Evolutionary conservation across 2,329 filamentous ascomycete genomes (phyloP).

Genomic region (Podosphaera xanthii): DNA sequence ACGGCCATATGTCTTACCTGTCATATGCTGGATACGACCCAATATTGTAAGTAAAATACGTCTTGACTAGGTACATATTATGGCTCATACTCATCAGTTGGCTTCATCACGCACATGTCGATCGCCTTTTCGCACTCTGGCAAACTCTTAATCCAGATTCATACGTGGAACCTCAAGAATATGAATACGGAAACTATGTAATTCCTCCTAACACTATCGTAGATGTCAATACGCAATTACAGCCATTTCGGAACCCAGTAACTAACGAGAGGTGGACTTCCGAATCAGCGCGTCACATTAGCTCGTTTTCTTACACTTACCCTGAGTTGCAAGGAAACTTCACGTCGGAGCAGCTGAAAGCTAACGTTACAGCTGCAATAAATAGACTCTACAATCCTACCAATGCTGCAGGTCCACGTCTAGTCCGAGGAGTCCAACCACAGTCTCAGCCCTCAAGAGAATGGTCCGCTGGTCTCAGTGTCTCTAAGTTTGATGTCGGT

Average conservation of each 20-base stretch:
- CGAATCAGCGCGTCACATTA: slow-evolving; percentile 4
- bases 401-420: slow-evolving; percentile 1
- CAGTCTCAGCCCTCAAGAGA: slow-evolving; percentile 3
- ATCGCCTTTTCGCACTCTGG: slow-evolving; percentile 33
- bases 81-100: slow-evolving; percentile 15
- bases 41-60: slow-evolving; percentile 20
- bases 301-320: slow-evolving; percentile 12
- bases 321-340: slow-evolving; percentile 22
- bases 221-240: slow-evolving; percentile 11
- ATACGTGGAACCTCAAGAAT: slow-evolving; percentile 15
- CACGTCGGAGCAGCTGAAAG: slow-evolving; percentile 26
- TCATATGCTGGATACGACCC: slow-evolving; percentile 24
- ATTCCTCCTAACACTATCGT: slow-evolving; percentile 9
- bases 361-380: slow-evolving; percentile 38
- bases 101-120: slow-evolving; percentile 33
- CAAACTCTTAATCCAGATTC: slow-evolving; percentile 20
- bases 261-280: slow-evolving; percentile 8
- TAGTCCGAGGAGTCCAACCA: not conserved
- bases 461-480: slow-evolving; percentile 9
- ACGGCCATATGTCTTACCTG: slow-evolving; percentile 20
- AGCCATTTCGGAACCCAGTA: slow-evolving; percentile 14
- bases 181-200: slow-evolving; percentile 16
- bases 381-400: slow-evolving; percentile 24
- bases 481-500: slow-evolving; percentile 11
- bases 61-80: not conserved